Percentiles rank a stretch among this genome's conserved stretches.
Evolutionary conservation across 2,329 filamentous ascomycete species (phyloP).

Genomic region (Cordyceps cateniannulata): DNA sequence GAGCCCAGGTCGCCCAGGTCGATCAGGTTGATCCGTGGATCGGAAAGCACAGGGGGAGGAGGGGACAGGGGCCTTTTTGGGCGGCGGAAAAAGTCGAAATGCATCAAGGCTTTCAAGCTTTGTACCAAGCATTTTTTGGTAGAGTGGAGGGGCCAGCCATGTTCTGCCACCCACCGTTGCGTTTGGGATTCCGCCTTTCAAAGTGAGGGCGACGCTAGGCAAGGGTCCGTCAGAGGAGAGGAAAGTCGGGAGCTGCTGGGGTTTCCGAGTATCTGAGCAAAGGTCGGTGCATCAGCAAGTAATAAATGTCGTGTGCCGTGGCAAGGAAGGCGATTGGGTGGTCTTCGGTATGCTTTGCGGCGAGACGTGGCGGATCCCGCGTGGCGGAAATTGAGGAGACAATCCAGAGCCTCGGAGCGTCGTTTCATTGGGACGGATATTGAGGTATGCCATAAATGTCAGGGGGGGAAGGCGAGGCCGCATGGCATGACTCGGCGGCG

Average conservation of each 20-base stretch:
- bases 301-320: neutral
- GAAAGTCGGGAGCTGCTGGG: neutral
- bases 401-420: neutral
- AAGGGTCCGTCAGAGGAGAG: neutral
- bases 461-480: neutral
- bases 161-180: neutral
- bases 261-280: neutral
- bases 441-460: neutral
- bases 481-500: neutral
- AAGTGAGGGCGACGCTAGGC: neutral
- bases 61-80: neutral
- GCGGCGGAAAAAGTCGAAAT: neutral
- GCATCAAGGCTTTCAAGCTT: neutral
- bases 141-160: neutral
- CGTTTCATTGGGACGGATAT: neutral
- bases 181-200: neutral
- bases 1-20: neutral
- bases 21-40: neutral
- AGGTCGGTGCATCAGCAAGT: neutral
- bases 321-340: no score
- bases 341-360: neutral
- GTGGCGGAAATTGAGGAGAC: neutral
- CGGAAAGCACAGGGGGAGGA: neutral
- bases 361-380: neutral
- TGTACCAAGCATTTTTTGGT: neutral